Percentiles rank a stretch among this genome's conserved stretches.
Conservation (phyloP, 1,284 basidiomycete species). For the Cystobasidium pallidum region DNA sequence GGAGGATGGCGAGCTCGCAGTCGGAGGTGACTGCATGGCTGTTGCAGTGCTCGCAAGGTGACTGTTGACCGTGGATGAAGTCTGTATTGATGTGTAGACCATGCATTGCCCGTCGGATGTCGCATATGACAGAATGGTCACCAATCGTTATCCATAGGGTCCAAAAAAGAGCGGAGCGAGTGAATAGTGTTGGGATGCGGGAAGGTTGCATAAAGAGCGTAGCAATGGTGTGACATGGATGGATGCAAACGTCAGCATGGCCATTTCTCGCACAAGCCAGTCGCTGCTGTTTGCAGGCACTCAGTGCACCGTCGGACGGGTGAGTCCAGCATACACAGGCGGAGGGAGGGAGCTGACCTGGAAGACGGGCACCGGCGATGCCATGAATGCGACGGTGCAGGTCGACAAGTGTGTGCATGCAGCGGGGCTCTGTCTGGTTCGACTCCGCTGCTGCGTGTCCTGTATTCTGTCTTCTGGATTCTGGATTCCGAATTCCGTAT, state of each 20-base stretch:
- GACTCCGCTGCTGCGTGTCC: neutral
- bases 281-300: neutral
- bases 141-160: neutral
- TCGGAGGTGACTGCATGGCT: conserved; percentile 1
- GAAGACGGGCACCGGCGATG: neutral
- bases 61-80: neutral
- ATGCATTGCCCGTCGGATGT: too few species aligned
- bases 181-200: too few species aligned
- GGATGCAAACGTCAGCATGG: neutral
- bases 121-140: neutral
- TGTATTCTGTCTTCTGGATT: too few species aligned
- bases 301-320: neutral
- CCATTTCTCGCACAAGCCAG: neutral
- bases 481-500: too few species aligned
- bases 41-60: too few species aligned
- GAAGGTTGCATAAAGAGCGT: too few species aligned
- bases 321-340: neutral
- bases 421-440: neutral
- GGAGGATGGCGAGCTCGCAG: neutral
- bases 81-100: neutral
- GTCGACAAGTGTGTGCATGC: too few species aligned
- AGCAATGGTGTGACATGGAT: too few species aligned
- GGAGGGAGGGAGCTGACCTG: neutral
- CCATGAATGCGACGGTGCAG: neutral
- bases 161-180: conserved; percentile 1